A percentile compares a stretch with the other conserved stretches of the same genome.
Evolutionary conservation across 306 rosid species (phyloP).

Genomic region (Vigna nakashimae): DNA sequence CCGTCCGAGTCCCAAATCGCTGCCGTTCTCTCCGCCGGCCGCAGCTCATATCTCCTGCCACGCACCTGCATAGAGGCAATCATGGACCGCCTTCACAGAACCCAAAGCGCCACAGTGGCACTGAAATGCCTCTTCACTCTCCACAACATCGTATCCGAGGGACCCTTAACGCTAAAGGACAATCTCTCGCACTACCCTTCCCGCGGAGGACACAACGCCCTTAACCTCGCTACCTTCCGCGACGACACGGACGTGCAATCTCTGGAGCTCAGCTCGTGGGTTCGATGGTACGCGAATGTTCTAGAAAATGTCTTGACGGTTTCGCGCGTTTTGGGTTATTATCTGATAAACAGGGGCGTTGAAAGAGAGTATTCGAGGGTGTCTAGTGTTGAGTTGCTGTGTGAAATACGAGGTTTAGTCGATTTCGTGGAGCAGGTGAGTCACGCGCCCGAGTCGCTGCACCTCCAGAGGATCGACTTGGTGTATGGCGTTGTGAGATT

Average conservation of each 20-base stretch:
- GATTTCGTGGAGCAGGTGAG: slow-evolving; percentile 52
- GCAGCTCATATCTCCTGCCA: slow-evolving; percentile 43
- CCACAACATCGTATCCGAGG: slow-evolving; percentile 53
- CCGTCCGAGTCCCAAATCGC: slow-evolving; percentile 55
- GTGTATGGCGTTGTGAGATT: slow-evolving; percentile 61
- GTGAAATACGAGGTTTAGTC: slow-evolving; percentile 55
- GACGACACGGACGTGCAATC: slow-evolving; percentile 56
- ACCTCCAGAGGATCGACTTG: slow-evolving; percentile 56
- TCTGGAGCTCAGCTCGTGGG: slow-evolving; percentile 66
- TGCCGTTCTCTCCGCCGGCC: slow-evolving; percentile 55
- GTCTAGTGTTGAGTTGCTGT: slow-evolving; percentile 42
- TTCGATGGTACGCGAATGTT: slow-evolving; percentile 69
- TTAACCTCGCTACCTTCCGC: slow-evolving; percentile 62
- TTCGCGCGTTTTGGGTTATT: slow-evolving; percentile 54
- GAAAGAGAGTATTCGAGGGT: background rate
- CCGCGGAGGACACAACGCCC: slow-evolving; percentile 64
- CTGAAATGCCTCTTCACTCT: slow-evolving; percentile 73
- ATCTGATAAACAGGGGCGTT: background rate
- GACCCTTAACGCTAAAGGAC: slow-evolving; percentile 57
- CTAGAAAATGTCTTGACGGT: slow-evolving; percentile 60
- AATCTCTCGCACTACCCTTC: slow-evolving; percentile 55
- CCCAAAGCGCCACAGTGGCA: slow-evolving; percentile 68
- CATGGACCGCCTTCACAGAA: slow-evolving; percentile 68
- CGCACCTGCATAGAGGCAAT: slow-evolving; percentile 60
- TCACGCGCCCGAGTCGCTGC: slow-evolving; percentile 56